Conservation (phyloP, 2,329 filamentous ascomycete genomes). For the Trichoderma cornu-damae region DNA sequence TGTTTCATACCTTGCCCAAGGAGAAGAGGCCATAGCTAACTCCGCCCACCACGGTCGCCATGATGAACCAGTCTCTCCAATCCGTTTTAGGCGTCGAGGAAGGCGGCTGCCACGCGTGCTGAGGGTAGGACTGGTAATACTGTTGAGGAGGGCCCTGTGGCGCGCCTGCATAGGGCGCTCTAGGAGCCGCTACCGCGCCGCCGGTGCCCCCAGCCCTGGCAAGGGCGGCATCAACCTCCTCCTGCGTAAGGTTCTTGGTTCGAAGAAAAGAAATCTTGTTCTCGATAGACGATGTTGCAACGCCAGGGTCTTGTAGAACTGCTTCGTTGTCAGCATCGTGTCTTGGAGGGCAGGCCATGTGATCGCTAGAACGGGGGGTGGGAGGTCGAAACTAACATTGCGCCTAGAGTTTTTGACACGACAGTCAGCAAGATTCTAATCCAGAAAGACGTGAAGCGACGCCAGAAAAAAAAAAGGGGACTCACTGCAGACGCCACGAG, state of each 20-base stretch:
- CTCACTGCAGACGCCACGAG: constrained; percentile 74
- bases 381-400: constrained; percentile 39
- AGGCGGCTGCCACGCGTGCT: constrained; percentile 54
- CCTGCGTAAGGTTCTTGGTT: constrained; percentile 94
- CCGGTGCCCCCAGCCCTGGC: constrained; percentile 64
- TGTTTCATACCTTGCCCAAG: constrained; percentile 67
- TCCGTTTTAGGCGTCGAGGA: constrained; percentile 69
- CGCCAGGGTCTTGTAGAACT: constrained; percentile 93
- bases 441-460: neutral
- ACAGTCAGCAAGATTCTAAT: constrained; percentile 3
- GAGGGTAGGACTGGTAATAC: constrained; percentile 46
- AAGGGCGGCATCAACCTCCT: constrained; percentile 85
- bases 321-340: constrained; percentile 23
- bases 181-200: constrained; percentile 36
- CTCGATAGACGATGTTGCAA: constrained; percentile 83
- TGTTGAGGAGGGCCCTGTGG: constrained; percentile 40
- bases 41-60: constrained; percentile 90
- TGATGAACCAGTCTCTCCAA: constrained; percentile 99
- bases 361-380: neutral
- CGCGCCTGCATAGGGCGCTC: constrained; percentile 33
- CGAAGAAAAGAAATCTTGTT: constrained; percentile 89
- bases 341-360: neutral
- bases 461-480: constrained; percentile 20
- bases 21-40: constrained; percentile 85
- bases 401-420: constrained; percentile 28